phyloP scores from a whole-genome alignment of 1,284 basidiomycete species.

The Malassezia caprae region DNA sequence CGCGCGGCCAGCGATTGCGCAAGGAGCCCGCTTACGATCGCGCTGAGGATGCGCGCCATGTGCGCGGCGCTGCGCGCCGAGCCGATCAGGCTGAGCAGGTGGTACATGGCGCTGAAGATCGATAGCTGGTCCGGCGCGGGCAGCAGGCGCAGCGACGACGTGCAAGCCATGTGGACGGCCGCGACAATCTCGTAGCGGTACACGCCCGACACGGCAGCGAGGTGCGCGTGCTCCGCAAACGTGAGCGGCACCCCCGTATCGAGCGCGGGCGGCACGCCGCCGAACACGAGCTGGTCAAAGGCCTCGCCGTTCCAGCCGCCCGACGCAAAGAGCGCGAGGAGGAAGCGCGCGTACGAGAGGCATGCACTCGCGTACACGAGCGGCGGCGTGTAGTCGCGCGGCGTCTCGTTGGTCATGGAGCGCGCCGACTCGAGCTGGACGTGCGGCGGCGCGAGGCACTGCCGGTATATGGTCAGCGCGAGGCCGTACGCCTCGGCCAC shows the following conservation, averaged over 20 bases:
- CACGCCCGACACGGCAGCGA: constrained; percentile 29
- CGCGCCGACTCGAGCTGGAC: constrained; percentile 28
- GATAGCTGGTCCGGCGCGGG: constrained; percentile 38
- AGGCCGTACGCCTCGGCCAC: constrained; percentile 43
- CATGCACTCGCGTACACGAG: constrained; percentile 39
- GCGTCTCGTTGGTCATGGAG: constrained; percentile 40
- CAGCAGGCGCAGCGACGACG: constrained; percentile 34
- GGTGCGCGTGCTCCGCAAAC: constrained; percentile 22
- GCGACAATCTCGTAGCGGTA: constrained; percentile 37
- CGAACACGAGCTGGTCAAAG: constrained; percentile 45
- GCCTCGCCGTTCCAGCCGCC: constrained; percentile 45
- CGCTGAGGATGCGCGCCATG: constrained; percentile 32
- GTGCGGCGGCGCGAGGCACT: constrained; percentile 42
- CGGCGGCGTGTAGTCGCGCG: constrained; percentile 45
- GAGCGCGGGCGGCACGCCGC: constrained; percentile 39
- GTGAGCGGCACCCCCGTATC: constrained; percentile 27
- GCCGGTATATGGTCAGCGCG: constrained; percentile 39
- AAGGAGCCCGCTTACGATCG: constrained; percentile 27
- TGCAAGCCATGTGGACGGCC: constrained; percentile 29
- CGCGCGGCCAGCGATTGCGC: constrained; percentile 16
- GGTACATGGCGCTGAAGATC: constrained; percentile 29
- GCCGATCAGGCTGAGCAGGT: constrained; percentile 37
- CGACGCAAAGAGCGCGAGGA: constrained; percentile 42
- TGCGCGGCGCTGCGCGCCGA: constrained; percentile 36
- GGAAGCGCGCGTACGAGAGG: constrained; percentile 38